Conservation (phyloP, 257 asterid genomes). For the Fraxinus excelsior region DNA sequence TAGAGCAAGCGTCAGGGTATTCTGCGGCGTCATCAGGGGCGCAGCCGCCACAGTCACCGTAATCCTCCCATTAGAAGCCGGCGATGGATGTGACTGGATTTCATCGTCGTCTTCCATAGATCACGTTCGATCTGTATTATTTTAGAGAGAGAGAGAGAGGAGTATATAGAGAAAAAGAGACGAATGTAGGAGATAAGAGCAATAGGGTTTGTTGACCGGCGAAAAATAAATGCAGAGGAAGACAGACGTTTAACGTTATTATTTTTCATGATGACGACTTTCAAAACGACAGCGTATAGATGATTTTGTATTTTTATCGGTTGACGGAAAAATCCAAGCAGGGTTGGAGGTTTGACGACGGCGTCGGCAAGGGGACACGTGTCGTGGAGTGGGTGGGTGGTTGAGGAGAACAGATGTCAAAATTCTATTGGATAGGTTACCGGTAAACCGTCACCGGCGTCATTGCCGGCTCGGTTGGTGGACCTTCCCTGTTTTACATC, state of each 20-base stretch:
- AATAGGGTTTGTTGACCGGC: constrained; percentile 26
- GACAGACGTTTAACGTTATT: constrained; percentile 13
- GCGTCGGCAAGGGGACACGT: background rate
- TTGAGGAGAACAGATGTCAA: background rate
- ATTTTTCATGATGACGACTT: background rate
- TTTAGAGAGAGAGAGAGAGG: constrained; percentile 9
- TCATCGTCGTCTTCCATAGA: constrained; percentile 57
- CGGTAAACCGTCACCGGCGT: background rate
- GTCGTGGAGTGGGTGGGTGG: background rate
- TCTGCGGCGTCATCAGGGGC: constrained; percentile 42
- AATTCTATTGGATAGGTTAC: background rate
- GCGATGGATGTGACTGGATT: constrained; percentile 34
- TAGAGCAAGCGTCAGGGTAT: constrained; percentile 60
- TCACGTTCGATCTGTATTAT: constrained; percentile 22
- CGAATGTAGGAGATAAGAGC: background rate
- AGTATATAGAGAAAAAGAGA: background rate
- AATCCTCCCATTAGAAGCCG: constrained; percentile 28
- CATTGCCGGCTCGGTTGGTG: background rate
- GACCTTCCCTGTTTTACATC: background rate
- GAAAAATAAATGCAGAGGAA: constrained; percentile 22
- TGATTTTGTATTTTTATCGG: background rate
- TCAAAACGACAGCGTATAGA: background rate
- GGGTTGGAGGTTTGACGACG: background rate
- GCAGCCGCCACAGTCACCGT: constrained; percentile 73
- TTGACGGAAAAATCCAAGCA: background rate